Evolutionary conservation across 352 stramenopile species (phyloP).

Genomic region (Phytopythium oedochilum): DNA sequence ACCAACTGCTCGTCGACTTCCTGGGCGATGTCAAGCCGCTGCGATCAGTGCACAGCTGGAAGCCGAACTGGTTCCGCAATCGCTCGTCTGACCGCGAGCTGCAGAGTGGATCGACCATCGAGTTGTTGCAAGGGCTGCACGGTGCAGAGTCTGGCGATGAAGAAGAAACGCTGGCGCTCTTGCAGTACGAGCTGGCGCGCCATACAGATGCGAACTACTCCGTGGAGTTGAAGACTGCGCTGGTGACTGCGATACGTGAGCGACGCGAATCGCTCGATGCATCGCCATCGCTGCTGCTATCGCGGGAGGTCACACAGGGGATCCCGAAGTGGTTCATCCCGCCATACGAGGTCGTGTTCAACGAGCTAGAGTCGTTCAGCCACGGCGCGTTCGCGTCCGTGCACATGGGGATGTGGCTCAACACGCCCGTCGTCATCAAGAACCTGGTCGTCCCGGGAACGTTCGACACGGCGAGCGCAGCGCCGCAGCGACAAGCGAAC

Average conservation of each 20-base stretch:
- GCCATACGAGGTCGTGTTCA: conserved; percentile 28
- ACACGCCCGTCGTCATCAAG: conserved; percentile 29
- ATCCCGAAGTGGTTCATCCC: conserved; percentile 31
- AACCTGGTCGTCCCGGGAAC: conserved; percentile 8
- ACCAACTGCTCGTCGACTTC: conserved; percentile 9
- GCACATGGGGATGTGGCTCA: conserved; percentile 25
- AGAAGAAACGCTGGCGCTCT: conserved; percentile 21
- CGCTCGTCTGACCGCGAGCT: conserved; percentile 8
- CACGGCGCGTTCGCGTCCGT: conserved; percentile 25
- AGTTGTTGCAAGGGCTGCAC: conserved; percentile 16
- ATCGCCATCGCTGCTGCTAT: not conserved
- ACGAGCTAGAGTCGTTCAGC: conserved; percentile 15
- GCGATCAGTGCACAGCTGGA: conserved; percentile 19
- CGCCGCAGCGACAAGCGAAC: not conserved
- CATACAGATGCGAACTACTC: conserved; percentile 16
- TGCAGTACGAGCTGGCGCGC: conserved; percentile 24
- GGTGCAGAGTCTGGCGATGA: conserved; percentile 7
- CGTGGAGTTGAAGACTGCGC: conserved; percentile 13
- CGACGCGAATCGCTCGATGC: conserved; percentile 6
- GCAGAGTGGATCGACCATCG: conserved; percentile 5
- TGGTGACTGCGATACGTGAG: conserved; percentile 11
- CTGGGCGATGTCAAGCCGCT: conserved; percentile 6
- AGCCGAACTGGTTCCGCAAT: conserved; percentile 20
- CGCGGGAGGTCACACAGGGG: conserved; percentile 1
- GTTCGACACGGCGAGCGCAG: not conserved